Conservation (phyloP, 805 yeast genomes). For the Ogataea thermomethanolica region DNA sequence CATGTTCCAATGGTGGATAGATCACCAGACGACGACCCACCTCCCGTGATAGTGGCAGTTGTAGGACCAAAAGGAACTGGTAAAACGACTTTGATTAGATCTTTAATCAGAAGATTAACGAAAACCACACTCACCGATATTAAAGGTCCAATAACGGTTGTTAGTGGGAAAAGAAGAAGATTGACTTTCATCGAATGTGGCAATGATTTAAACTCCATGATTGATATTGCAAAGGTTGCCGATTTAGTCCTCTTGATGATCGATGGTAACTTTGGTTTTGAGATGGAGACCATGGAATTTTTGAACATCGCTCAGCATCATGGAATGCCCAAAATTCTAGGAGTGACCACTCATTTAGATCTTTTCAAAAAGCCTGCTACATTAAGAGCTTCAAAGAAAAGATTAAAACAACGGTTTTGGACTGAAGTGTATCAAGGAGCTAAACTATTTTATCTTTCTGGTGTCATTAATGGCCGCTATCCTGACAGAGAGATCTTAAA, state of each 20-base stretch:
- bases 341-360: constrained; percentile 94
- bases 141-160: constrained; percentile 95
- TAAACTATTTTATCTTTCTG: constrained; percentile 86
- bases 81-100: constrained; percentile 86
- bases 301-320: constrained; percentile 94
- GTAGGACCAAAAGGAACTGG: constrained; percentile 99
- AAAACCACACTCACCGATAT: constrained; percentile 83
- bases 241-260: constrained; percentile 85
- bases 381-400: constrained; percentile 84
- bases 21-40: constrained; percentile 96
- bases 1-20: constrained; percentile 98
- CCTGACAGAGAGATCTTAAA: constrained; percentile 96
- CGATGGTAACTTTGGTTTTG: constrained; percentile 97
- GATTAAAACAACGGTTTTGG: constrained; percentile 94
- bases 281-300: constrained; percentile 99
- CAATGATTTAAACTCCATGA: constrained; percentile 92
- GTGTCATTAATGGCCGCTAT: constrained; percentile 94
- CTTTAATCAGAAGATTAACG: constrained; percentile 81
- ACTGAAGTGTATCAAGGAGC: constrained; percentile 99
- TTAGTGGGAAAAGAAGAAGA: constrained; percentile 90
- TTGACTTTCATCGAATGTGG: constrained; percentile 90
- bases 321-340: constrained; percentile 97
- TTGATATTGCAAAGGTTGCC: constrained; percentile 92
- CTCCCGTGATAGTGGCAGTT: constrained; percentile 93
- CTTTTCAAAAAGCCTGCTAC: constrained; percentile 87